Base-by-base conservation (phyloP, 176 grass and related monocot species). In the Raddia guianensis region DNA sequence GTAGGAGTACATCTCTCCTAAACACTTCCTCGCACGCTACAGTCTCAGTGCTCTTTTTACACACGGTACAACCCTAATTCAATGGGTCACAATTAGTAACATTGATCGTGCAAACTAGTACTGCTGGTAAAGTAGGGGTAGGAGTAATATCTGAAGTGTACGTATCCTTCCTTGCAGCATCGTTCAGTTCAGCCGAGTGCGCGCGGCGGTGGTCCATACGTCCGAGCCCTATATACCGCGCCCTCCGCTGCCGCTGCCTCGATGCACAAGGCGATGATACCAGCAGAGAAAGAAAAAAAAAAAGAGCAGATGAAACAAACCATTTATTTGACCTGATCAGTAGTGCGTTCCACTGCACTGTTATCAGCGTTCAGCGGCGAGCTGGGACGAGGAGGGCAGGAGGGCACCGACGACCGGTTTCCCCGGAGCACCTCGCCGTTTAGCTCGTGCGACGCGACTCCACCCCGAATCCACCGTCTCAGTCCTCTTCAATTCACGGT, bases 251-350 rank as follows among this genome's bases (percentile, higher is more conserved):
- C 15, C 12, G 32, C 16, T 7, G 49, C 49, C 8, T 12, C 51
- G 34, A 74, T 12, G 73, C 55, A 1, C 40, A 40, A n/a, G 34
- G 12, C 0, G 4, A 49, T 62, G 11, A 47, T 15, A 49, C 18
- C 12, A 18, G 37, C 4, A 40, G 37, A 27, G 27, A 27, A 27
- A 27, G 27, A 0, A 40, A 40, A 40, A 40, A 3, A 40, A 5
- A 40, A 40, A 57, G 21, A 3, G 5, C 12, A 19, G 35, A 13
- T 27, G 27, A 27, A 27, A 0, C 15, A 48, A 52, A 49, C 5
- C 64, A 49, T 74, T 80, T 67, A 80, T 63, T 78, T 51, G 66
- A n/a, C 66, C 83, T 33, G 46, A 64, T 46, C 65, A 62, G 65
- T 49, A 62, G 65, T 49, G 42, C 16, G 65, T 11, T 43, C 5